Conservation (phyloP, 306 rosid genomes). For the Cucumis hystrix region DNA sequence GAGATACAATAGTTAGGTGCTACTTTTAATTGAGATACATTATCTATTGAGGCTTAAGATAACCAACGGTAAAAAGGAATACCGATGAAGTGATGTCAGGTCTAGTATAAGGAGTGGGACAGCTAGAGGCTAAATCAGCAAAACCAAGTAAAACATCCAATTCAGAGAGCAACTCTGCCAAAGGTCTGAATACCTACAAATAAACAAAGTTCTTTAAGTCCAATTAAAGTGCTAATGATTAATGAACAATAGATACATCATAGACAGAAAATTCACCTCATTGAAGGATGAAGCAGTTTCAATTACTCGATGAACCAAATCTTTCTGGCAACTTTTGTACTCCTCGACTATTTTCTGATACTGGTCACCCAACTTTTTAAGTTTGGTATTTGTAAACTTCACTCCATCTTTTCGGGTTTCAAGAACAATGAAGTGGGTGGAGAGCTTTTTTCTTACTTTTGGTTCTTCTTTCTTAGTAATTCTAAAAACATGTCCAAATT, state of each 20-base stretch:
- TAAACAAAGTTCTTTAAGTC: constrained; percentile 15
- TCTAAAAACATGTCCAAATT: constrained; percentile 92
- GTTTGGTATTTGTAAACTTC: constrained; percentile 87
- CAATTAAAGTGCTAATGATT: constrained; percentile 6
- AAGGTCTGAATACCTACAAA: constrained; percentile 62
- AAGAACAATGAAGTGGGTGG: constrained; percentile 74
- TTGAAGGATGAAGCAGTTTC: constrained; percentile 62
- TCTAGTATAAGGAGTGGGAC: constrained; percentile 84
- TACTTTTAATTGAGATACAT: not conserved
- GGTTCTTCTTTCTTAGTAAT: constrained; percentile 98
- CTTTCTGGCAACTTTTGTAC: constrained; percentile 73
- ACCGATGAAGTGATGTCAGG: constrained; percentile 76
- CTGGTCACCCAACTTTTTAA: constrained; percentile 72
- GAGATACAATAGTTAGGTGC: not conserved
- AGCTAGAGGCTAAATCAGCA: constrained; percentile 87
- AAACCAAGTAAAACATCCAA: constrained; percentile 83
- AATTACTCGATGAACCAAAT: constrained; percentile 63
- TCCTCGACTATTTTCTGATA: constrained; percentile 72
- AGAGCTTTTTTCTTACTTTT: constrained; percentile 86
- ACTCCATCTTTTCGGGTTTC: constrained; percentile 98
- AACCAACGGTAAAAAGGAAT: constrained; percentile 11
- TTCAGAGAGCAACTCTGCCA: constrained; percentile 73
- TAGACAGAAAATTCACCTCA: constrained; percentile 32
- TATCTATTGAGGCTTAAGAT: not conserved
- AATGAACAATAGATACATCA: constrained; percentile 1